Evolutionary conservation across 2,329 filamentous ascomycete species (phyloP).

Genomic region (Exophiala xenobiotica): DNA sequence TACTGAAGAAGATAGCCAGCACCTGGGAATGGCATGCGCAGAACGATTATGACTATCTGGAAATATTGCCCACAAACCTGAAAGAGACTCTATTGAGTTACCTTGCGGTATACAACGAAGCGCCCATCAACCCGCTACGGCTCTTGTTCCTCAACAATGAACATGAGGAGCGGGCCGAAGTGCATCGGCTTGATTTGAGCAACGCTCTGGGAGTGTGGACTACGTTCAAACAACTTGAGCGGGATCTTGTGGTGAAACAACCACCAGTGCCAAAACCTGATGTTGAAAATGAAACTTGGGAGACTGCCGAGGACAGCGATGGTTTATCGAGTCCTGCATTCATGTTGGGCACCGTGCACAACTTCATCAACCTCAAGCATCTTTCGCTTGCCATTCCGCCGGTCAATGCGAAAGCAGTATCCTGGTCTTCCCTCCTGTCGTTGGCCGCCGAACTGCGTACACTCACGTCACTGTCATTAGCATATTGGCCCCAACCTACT

Average conservation of each 20-base stretch:
- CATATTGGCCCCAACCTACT: slow-evolving; percentile 61
- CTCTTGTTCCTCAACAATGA: slow-evolving; percentile 46
- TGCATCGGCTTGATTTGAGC: slow-evolving; percentile 55
- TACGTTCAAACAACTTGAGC: slow-evolving; percentile 48
- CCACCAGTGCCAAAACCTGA: slow-evolving; percentile 12
- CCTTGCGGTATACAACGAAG: slow-evolving; percentile 51
- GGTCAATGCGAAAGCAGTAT: slow-evolving; percentile 37
- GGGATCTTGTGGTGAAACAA: slow-evolving; percentile 41
- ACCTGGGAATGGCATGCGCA: slow-evolving; percentile 58
- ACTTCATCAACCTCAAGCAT: slow-evolving; percentile 55
- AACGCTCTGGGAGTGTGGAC: slow-evolving; percentile 51
- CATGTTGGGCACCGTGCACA: slow-evolving; percentile 13
- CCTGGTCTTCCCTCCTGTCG: slow-evolving; percentile 56
- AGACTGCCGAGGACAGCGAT: slow-evolving; percentile 33
- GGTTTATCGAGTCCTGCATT: not conserved
- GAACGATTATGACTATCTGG: slow-evolving; percentile 57
- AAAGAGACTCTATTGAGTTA: slow-evolving; percentile 58
- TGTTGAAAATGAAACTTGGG: slow-evolving; percentile 41
- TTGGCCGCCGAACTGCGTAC: slow-evolving; percentile 55
- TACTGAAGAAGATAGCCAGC: slow-evolving; percentile 54
- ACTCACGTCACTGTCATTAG: slow-evolving; percentile 62
- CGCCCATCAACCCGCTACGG: slow-evolving; percentile 46
- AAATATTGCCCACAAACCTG: slow-evolving; percentile 51
- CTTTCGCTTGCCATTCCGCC: slow-evolving; percentile 58
- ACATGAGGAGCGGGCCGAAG: slow-evolving; percentile 39